These are phyloP conservation scores for Colletotrichum eremochloae DNA, from an alignment of 2,329 filamentous ascomycete species.

Conservation along the genomic window DNA sequence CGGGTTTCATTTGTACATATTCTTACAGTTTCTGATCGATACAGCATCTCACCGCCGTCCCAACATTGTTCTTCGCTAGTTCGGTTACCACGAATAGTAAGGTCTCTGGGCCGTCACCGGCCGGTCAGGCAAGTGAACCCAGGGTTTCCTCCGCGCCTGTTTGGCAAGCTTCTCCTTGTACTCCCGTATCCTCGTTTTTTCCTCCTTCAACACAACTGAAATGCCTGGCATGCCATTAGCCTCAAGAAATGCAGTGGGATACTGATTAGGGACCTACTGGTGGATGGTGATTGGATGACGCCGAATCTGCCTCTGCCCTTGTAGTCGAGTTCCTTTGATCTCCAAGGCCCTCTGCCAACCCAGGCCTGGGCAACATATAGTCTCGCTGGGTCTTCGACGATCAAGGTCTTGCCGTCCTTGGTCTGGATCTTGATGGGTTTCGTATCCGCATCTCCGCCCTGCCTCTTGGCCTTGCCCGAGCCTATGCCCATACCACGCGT, in stretches of 20 bases:
- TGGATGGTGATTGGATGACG: constrained; percentile 77
- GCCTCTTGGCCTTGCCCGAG: constrained; percentile 50
- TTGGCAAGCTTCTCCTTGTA: constrained; percentile 83
- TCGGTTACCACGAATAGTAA: constrained; percentile 87
- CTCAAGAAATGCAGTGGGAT: not conserved
- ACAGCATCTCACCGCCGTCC: not conserved
- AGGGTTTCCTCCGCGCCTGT: constrained; percentile 80
- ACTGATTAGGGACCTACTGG: constrained; percentile 70
- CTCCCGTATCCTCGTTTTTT: constrained; percentile 87
- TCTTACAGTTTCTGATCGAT: constrained; percentile 35
- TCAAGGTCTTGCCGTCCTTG: constrained; percentile 80
- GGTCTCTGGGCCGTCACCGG: constrained; percentile 87
- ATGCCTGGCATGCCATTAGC: constrained; percentile 67
- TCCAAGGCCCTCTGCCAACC: constrained; percentile 82
- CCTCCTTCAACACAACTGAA: constrained; percentile 89
- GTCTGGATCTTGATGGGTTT: constrained; percentile 70
- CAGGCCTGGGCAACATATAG: constrained; percentile 95
- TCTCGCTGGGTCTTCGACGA: constrained; percentile 79
- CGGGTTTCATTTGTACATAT: constrained; percentile 40
- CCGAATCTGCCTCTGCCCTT: constrained; percentile 82
- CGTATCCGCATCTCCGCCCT: constrained; percentile 49
- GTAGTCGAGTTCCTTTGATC: constrained; percentile 71
- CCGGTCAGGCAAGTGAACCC: constrained; percentile 89
- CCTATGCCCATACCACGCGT: constrained; percentile 87
- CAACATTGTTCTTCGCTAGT: not conserved